Evolutionary conservation across 768 basidiomycete species (phyloP), one percentile per base, ranked within the genome.

Genomic region (Steccherinum ochraceum): DNA sequence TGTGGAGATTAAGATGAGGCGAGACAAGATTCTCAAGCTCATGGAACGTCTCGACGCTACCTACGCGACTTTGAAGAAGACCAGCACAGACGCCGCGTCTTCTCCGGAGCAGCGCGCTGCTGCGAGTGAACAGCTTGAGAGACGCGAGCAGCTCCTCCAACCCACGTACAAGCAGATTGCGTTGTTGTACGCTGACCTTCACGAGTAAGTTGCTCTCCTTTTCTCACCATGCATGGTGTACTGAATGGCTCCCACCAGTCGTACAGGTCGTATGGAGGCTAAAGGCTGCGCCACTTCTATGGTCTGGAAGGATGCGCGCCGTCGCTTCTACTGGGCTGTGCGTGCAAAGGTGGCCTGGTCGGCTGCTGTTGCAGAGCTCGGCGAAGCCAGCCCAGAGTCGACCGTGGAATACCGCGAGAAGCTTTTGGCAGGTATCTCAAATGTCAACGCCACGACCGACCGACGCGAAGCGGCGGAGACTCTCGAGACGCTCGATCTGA

Each of bases 1-100:
- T 62, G 79, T 98, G 51, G 96, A 98, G 69, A 95, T 96, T 75
- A 95, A 94, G 78, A 83, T 98, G 83, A 87, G 96, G 55, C 86
- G 91, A 42, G 93, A 95, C 66, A 97, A 95, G 76, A 79, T 98
- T 41, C 69, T 91, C 53, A 70, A 74, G 4, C 72, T 95, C 54
- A 98, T 99, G 96, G 93, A 93, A 59, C 85, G 96, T 51, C 78
- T 98, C 46, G 96, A 99, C 66, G 63, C 81, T 0, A 80, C 79
- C 18, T 98, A 95, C 62, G 85, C 87, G 12, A 67, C 77, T 12
- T 74, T 94, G 57, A 95, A 95, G 71, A 78, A 74, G 30, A 85
- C 83, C 44, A 90, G 84, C 70, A 85, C 85, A 59, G 87, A 96
- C 65, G 42, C 76, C 0, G 74, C 80, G 35, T 86, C 85, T 66